phyloP scores from a whole-genome alignment of 768 basidiomycete species.

The Phlebiopsis flavidoalba region DNA sequence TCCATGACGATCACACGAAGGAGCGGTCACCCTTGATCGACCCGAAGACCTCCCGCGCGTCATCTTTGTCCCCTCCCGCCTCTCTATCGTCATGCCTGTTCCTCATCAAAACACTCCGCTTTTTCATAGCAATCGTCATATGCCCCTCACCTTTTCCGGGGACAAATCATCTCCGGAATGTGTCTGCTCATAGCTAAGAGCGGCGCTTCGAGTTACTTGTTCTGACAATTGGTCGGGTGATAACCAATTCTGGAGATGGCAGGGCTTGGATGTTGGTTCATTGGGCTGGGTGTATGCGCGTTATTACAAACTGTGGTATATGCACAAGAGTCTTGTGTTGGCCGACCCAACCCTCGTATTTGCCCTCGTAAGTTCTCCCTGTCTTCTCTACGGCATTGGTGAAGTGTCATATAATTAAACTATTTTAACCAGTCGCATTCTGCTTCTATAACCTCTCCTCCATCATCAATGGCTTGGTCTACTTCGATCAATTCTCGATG shows the following conservation, averaged over 20 bases:
- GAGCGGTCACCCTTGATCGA: slow-evolving; percentile 59
- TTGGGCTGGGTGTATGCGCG: slow-evolving; percentile 68
- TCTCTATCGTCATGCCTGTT: slow-evolving; percentile 12
- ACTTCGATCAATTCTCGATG: slow-evolving; percentile 79
- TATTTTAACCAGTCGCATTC: slow-evolving; percentile 64
- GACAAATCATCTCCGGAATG: slow-evolving; percentile 86
- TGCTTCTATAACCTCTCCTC: slow-evolving; percentile 94
- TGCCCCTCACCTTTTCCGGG: slow-evolving; percentile 84
- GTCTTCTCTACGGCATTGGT: neutral
- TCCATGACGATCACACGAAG: slow-evolving; percentile 9
- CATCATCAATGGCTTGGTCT: slow-evolving; percentile 85
- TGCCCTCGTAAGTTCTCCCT: slow-evolving; percentile 67
- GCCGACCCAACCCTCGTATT: slow-evolving; percentile 82
- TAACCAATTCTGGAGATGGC: slow-evolving; percentile 82
- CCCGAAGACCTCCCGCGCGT: slow-evolving; percentile 25
- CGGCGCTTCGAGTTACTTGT: slow-evolving; percentile 84
- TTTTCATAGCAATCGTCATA: slow-evolving; percentile 77
- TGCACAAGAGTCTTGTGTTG: slow-evolving; percentile 73
- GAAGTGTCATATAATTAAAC: neutral
- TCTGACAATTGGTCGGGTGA: slow-evolving; percentile 65
- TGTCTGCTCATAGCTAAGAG: slow-evolving; percentile 92
- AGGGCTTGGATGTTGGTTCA: slow-evolving; percentile 77
- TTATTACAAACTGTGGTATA: slow-evolving; percentile 80
- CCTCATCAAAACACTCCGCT: slow-evolving; percentile 44
- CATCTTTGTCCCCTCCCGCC: slow-evolving; percentile 21